These are phyloP conservation scores for Daldinia bambusicola DNA, from an alignment of 495 filamentous ascomycete species.

Conservation along the genomic window DNA sequence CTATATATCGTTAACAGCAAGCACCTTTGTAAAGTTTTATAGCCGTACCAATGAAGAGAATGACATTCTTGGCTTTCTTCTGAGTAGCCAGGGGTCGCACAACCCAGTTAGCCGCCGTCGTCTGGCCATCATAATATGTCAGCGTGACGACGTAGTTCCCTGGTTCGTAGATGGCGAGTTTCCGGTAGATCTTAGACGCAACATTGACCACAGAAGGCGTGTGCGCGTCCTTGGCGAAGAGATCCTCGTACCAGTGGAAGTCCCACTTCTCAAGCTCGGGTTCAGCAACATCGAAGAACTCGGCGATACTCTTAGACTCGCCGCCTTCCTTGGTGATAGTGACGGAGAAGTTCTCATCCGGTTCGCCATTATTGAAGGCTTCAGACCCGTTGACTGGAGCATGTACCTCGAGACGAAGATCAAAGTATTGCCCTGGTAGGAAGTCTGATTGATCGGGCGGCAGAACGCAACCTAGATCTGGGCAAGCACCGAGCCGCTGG, in stretches of 20 bases:
- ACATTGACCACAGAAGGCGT: conserved; percentile 75
- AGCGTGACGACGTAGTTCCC: conserved; percentile 76
- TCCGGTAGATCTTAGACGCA: conserved; percentile 73
- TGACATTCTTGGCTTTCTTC: conserved; percentile 79
- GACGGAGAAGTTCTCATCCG: conserved; percentile 75
- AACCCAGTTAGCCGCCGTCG: conserved; percentile 72
- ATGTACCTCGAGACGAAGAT: conserved; percentile 80
- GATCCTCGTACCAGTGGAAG: conserved; percentile 77
- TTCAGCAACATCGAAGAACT: conserved; percentile 69
- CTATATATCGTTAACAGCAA: conserved; percentile 34
- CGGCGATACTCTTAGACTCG: conserved; percentile 57
- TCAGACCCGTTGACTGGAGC: conserved; percentile 80
- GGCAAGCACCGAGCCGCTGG: conserved; percentile 75
- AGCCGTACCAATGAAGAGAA: conserved; percentile 73
- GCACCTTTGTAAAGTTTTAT: too few relatives aligned
- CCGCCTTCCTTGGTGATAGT: conserved; percentile 70
- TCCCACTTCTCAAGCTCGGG: conserved; percentile 75
- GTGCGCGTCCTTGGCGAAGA: conserved; percentile 73
- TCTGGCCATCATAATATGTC: conserved; percentile 71
- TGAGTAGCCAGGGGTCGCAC: conserved; percentile 71
- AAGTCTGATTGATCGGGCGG: conserved; percentile 82
- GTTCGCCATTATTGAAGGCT: conserved; percentile 65
- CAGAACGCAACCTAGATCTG: conserved; percentile 76
- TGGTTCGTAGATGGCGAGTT: conserved; percentile 72
- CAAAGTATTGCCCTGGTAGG: conserved; percentile 77